Base-by-base conservation (phyloP, 2,329 filamentous ascomycete species). In the Nigrograna mackinnonii region DNA sequence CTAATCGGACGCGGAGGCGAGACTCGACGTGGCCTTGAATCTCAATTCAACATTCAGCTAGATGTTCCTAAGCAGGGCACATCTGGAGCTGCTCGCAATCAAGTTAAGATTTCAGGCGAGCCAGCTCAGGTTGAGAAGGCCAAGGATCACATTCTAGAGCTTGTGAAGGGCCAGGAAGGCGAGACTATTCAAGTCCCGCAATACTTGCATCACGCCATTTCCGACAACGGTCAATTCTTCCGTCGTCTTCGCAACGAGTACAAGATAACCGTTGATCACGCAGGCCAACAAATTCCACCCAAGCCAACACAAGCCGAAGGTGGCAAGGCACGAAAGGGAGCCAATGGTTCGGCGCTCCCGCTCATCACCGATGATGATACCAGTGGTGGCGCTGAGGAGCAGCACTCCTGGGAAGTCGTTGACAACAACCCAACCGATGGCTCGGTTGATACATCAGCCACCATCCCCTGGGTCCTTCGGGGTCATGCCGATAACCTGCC, bases 1-100 rank as follows among this genome's bases (percentile, higher is more conserved):
- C 79, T 99, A 18, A 97, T 99, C 62, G 94, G 94, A 31, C 89
- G 91, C 43, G 91, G 90, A 50, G 94, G 95, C 50, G 91, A 96
- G 54, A 85, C 84, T 36, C 88, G 95, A 68, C 87, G 89, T 50
- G 82, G 86, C 51, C 79, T 99, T 19, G 94, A 99, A 75, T 79
- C 85, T 26, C 83, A 91, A 64, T 95, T 96, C 74, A 85, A 83
- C 43, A 86, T 99, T 39, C 84, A 85, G 6, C 83, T 99, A 50
- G 92, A 97, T 60, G 87, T 99, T 46, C 94, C 94, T 17, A 87
- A 90, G 56, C 91, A 96, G 72, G 70, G 57, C 44, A 69, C 70
- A 32, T 71, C 67, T 19, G 91, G 90, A 31, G 87, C 87, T 50
- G 85, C 84, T 39, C 85, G 88, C 58, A 92, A 89, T 16, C 87